Conservation (phyloP, 1,284 basidiomycete species). For the Gastroboletus turbinatus region DNA sequence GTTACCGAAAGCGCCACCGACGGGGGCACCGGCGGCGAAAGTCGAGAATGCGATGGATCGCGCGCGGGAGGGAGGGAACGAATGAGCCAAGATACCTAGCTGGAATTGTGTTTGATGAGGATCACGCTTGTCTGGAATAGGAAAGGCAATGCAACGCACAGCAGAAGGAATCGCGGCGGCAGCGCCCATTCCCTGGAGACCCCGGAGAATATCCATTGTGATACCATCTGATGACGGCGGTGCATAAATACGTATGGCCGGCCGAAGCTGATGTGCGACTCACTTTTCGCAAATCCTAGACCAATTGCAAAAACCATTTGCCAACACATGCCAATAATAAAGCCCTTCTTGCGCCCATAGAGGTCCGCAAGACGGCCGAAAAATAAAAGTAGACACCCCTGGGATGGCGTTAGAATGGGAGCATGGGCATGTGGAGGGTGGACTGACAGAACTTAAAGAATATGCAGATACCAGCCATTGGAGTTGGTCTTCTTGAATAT, state of each 20-base stretch:
- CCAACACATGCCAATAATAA: slow-evolving; percentile 51
- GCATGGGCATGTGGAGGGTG: neutral
- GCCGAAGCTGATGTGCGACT: slow-evolving; percentile 15
- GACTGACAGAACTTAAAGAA: slow-evolving; percentile 49
- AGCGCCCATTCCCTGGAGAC: slow-evolving; percentile 66
- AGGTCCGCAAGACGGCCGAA: slow-evolving; percentile 74
- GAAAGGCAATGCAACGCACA: slow-evolving; percentile 40
- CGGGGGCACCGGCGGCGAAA: slow-evolving; percentile 77
- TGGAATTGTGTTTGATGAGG: slow-evolving; percentile 27
- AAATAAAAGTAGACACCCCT: slow-evolving; percentile 73
- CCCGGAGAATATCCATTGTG: slow-evolving; percentile 64
- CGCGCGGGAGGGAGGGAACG: slow-evolving; percentile 66
- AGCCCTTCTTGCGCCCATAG: slow-evolving; percentile 64
- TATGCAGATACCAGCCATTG: slow-evolving; percentile 66
- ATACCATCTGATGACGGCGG: slow-evolving; percentile 42
- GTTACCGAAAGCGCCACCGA: slow-evolving; percentile 72
- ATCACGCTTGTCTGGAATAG: neutral
- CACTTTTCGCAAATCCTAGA: slow-evolving; percentile 54
- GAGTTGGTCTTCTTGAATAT: slow-evolving; percentile 48
- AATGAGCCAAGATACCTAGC: slow-evolving; percentile 77
- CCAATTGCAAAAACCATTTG: slow-evolving; percentile 51
- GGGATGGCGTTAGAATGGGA: slow-evolving; percentile 12
- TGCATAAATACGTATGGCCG: neutral
- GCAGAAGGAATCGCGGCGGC: slow-evolving; percentile 70
- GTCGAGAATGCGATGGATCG: slow-evolving; percentile 76